These are phyloP conservation scores for Metrosideros polymorpha DNA, from an alignment of 441 rosid species.

Conservation along the genomic window DNA sequence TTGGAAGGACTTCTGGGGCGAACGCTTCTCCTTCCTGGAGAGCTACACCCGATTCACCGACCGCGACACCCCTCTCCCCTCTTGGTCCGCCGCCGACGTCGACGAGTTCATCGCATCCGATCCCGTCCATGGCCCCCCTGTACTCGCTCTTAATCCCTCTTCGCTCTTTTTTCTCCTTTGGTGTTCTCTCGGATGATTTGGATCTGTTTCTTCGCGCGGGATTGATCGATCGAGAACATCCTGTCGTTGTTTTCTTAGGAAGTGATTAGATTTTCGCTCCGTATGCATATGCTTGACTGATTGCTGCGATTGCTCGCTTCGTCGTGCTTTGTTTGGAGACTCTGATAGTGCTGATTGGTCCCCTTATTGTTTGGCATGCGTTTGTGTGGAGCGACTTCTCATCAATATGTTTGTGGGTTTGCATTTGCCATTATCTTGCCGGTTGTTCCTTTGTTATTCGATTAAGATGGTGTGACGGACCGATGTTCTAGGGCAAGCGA, in stretches of 20 bases:
- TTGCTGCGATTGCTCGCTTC: not conserved
- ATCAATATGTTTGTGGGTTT: not conserved
- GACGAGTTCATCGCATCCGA: constrained; percentile 79
- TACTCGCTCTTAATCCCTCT: too few relatives aligned
- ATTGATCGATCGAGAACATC: not conserved
- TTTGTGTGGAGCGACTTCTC: not conserved
- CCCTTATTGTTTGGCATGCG: not conserved
- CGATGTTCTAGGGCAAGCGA: not conserved
- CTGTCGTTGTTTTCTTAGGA: not conserved
- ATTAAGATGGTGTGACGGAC: not conserved
- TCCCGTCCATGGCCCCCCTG: constrained; percentile 74
- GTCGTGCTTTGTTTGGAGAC: not conserved
- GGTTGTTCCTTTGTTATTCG: not conserved
- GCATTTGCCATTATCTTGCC: not conserved
- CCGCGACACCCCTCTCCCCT: constrained; percentile 52
- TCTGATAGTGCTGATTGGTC: not conserved
- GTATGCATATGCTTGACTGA: not conserved
- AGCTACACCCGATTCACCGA: constrained; percentile 46
- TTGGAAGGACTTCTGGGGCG: constrained; percentile 57
- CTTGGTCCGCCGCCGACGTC: constrained; percentile 83
- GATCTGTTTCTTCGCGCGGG: not conserved
- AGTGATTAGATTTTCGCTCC: not conserved
- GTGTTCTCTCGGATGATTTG: not conserved
- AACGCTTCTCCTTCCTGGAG: constrained; percentile 44
- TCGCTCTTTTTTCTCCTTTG: not conserved